Evolutionary conservation across 2,329 filamentous ascomycete genomes (phyloP).

Genomic region (Hypoxylon sp.): DNA sequence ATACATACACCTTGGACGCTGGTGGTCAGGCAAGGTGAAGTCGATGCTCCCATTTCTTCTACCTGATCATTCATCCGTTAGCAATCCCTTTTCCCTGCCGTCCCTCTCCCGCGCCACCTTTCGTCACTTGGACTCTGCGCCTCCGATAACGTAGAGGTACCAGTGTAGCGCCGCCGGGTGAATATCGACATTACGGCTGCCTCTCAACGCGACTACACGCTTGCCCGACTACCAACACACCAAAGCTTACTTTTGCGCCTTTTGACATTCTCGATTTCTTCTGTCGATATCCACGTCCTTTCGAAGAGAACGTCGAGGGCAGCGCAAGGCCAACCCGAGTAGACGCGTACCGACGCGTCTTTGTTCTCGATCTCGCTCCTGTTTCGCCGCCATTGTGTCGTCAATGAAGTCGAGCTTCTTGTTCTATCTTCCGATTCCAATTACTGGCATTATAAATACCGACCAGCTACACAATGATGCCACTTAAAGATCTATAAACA

Average conservation of each 20-base stretch:
- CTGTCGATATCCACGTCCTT: neutral
- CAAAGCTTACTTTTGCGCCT: neutral
- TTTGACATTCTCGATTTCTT: too few relatives aligned
- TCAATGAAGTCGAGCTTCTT: neutral
- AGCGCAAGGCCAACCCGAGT: neutral
- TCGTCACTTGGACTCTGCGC: neutral
- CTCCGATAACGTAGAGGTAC: neutral
- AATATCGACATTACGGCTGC: neutral
- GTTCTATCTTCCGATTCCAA: neutral
- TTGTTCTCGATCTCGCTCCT: constrained; percentile 10
- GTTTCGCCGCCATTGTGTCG: constrained; percentile 2
- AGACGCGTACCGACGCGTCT: constrained; percentile 33
- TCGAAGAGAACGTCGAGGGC: neutral
- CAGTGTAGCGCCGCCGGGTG: neutral
- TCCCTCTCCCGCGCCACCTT: neutral
- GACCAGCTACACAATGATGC: constrained; percentile 19
- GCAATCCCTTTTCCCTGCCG: neutral
- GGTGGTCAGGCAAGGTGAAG: neutral
- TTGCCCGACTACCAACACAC: neutral
- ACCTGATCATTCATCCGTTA: too few relatives aligned
- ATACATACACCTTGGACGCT: neutral
- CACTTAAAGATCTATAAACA: constrained; percentile 12
- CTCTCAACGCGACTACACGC: constrained; percentile 15
- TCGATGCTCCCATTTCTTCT: neutral
- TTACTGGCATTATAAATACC: neutral